Percentiles rank a stretch among this genome's conserved stretches.
phyloP scores from a whole-genome alignment of 495 filamentous ascomycete genomes.

The Margaritispora aquatica region DNA sequence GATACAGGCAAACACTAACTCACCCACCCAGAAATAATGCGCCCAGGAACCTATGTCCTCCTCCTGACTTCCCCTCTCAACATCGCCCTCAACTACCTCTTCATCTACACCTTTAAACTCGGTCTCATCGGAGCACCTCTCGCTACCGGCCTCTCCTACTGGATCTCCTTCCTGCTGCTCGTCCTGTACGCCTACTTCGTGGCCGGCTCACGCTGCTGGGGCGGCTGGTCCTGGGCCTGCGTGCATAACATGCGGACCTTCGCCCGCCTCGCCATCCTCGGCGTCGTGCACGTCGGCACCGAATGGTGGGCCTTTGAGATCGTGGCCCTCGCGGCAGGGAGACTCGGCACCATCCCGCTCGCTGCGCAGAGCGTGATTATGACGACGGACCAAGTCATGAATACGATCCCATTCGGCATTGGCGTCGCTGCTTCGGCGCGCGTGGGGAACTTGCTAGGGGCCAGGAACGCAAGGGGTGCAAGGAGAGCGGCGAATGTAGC shows the following conservation, averaged over 20 bases:
- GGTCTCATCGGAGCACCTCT: conserved; percentile 76
- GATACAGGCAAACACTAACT: conserved; percentile 4
- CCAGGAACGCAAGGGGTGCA: conserved; percentile 60
- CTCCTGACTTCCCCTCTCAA: conserved; percentile 79
- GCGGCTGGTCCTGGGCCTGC: conserved; percentile 65
- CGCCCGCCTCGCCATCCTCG: conserved; percentile 66
- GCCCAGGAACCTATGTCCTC: conserved; percentile 81
- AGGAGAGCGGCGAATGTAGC: conserved; percentile 70
- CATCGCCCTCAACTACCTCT: conserved; percentile 70
- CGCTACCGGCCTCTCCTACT: conserved; percentile 82
- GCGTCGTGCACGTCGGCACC: conserved; percentile 83
- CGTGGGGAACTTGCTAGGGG: conserved; percentile 78
- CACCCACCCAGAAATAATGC: conserved; percentile 61
- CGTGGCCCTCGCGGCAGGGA: conserved; percentile 82
- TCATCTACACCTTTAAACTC: conserved; percentile 64
- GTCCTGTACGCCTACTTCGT: conserved; percentile 71
- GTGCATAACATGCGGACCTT: conserved; percentile 66
- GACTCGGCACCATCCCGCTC: conserved; percentile 74
- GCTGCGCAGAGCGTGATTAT: conserved; percentile 91
- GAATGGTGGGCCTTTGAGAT: conserved; percentile 99
- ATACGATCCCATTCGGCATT: conserved; percentile 87
- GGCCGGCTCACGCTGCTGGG: conserved; percentile 73
- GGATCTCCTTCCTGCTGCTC: conserved; percentile 74
- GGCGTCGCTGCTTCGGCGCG: conserved; percentile 78
- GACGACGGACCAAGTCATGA: conserved; percentile 90